Evolutionary conservation across 306 rosid species (phyloP).

Genomic region (Coriaria nepalensis): DNA sequence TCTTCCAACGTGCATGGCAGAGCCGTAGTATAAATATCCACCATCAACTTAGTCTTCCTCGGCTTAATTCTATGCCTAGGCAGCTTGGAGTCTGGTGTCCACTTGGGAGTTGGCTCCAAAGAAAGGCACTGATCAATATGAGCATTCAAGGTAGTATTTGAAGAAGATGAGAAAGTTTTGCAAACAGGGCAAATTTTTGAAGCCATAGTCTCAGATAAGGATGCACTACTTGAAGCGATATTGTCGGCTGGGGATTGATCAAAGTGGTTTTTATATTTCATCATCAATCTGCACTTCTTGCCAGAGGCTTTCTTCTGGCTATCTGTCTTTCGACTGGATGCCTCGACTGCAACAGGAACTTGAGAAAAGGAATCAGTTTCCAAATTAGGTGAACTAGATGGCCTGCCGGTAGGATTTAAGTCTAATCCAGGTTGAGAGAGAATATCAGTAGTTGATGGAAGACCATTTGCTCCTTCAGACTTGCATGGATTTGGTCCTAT

Average conservation of each 20-base stretch:
- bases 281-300: constrained; percentile 38
- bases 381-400: constrained; percentile 15
- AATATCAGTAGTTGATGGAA: constrained; percentile 30
- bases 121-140: constrained; percentile 59
- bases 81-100: constrained; percentile 25
- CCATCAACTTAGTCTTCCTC: constrained; percentile 42
- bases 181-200: constrained; percentile 56
- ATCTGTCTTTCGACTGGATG: constrained; percentile 16
- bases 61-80: constrained; percentile 37
- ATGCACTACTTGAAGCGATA: constrained; percentile 25
- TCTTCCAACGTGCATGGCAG: constrained; percentile 41
- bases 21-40: constrained; percentile 40
- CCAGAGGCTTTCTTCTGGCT: constrained; percentile 18
- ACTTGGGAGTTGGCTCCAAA: constrained; percentile 35
- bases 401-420: constrained; percentile 23
- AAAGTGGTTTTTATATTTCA: constrained; percentile 18
- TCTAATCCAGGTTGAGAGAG: constrained; percentile 31
- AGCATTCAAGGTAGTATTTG: constrained; percentile 54
- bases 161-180: constrained; percentile 43
- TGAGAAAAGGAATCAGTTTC: constrained; percentile 20
- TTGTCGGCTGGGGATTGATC: constrained; percentile 31
- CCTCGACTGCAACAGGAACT: constrained; percentile 21
- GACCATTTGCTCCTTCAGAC: constrained; percentile 35
- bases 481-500: constrained; percentile 20
- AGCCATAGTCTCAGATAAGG: constrained; percentile 33